Evolutionary conservation across 202 grass and related monocot species (phyloP).

Genomic region (Digitaria exilis): DNA sequence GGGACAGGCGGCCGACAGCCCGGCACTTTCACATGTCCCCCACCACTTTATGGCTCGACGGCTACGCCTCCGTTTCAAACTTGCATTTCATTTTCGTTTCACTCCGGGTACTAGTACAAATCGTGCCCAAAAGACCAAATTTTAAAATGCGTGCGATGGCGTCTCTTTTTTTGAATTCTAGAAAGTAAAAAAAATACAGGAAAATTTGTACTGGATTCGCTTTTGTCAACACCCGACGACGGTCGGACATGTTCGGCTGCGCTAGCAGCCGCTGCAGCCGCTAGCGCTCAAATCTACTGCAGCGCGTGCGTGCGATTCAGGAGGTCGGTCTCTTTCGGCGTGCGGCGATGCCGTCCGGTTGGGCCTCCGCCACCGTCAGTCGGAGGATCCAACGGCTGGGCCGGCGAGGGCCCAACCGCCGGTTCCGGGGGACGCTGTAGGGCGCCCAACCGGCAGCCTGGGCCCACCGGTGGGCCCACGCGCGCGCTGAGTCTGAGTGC

Average conservation of each 20-base stretch:
- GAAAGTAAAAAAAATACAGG: too few relatives aligned
- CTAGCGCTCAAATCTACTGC: too few relatives aligned
- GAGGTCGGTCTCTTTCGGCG: background rate
- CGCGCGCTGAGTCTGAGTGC: background rate
- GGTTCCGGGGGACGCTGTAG: conserved; percentile 40
- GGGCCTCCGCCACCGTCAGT: background rate
- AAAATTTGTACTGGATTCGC: too few relatives aligned
- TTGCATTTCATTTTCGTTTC: too few relatives aligned
- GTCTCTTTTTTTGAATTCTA: too few relatives aligned
- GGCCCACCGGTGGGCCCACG: conserved; percentile 28
- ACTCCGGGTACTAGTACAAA: background rate
- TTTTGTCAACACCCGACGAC: too few relatives aligned
- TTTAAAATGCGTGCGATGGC: too few relatives aligned
- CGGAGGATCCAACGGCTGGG: background rate
- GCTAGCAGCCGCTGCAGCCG: too few relatives aligned
- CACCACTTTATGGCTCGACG: too few relatives aligned
- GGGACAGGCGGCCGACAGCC: conserved; percentile 63
- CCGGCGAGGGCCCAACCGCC: conserved; percentile 9
- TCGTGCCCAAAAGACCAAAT: too few relatives aligned
- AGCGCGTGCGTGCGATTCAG: background rate
- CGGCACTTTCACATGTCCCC: conserved; percentile 49
- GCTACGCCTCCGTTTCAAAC: background rate
- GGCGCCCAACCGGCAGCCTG: conserved; percentile 49
- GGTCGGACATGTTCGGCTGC: too few relatives aligned
- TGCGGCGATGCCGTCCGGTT: background rate